Evolutionary conservation across 2,329 filamentous ascomycete genomes (phyloP), one percentile per base, ranked within the genome.

Genomic region (Penicillium sp.): DNA sequence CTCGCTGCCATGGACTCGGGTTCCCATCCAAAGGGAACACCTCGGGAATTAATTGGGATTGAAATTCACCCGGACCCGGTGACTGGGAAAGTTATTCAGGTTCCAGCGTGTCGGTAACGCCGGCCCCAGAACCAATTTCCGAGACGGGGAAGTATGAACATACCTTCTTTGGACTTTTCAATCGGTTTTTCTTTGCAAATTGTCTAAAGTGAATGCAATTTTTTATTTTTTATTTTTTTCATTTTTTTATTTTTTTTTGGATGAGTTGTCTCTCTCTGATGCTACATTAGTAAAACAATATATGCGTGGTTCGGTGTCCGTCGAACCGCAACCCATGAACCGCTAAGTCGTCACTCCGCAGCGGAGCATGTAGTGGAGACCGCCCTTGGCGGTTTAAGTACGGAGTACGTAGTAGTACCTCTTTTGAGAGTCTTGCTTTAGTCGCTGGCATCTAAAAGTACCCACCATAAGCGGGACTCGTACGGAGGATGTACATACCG

Each of bases 61-160:
- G 38, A 25, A 51, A 51, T 50, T 55, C 39, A 36, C 46, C 55
- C 49, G 48, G 63, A 63, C 65, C 64, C 63, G 59, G 57, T 50
- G 55, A 56, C 40, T 54, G 49, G 65, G 63, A 67, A 62, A 57
- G 59, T 55, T 55, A 49, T 40, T 57, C 59, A 57, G 64, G 60
- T 62, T 55, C 65, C 65, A 63, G 46, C 29, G 59, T 45, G 55
- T 63, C 65, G 65, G 65, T 60, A 67, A 56, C 60, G 51, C 61
- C 43, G 50, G 59, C 58, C 55, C 62, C 58, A 51, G 58, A 55
- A 53, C 57, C 61, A 59, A 59, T 46, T 47, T 57, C 43, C n/a
- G 21, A 55, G 13, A 36, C 15, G 40, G 40, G 40, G 9, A 11
- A n/a, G 15, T 11, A 29, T 29, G 23, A 19, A 50, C 27, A 41